phyloP scores from a whole-genome alignment of 1,284 basidiomycete species.

The Naganishia sp. region DNA sequence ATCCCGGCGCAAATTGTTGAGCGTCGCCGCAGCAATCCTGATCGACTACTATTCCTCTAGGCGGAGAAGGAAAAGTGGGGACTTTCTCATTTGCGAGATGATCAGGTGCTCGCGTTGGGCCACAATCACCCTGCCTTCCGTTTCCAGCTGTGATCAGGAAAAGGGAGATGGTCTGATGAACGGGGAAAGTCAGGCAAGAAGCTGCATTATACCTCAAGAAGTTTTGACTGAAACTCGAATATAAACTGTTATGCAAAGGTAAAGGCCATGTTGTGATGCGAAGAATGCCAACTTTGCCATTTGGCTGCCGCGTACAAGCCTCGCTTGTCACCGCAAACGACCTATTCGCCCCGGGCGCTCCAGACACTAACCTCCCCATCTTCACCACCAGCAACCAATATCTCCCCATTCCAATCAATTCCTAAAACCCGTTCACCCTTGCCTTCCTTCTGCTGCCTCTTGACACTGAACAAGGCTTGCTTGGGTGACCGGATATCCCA shows the following conservation, averaged over 20 bases:
- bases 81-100: constrained; percentile 1
- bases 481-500: constrained; percentile 75
- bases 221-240: not conserved
- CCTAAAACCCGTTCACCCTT: constrained; percentile 58
- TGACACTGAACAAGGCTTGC: constrained; percentile 62
- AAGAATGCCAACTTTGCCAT: not conserved
- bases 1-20: not conserved
- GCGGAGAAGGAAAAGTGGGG: constrained; percentile 16
- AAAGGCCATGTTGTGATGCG: not conserved
- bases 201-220: no score
- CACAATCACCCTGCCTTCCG: constrained; percentile 11
- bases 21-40: not conserved
- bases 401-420: constrained; percentile 73
- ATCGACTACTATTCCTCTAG: not conserved
- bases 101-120: constrained; percentile 11
- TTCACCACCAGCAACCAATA: constrained; percentile 78
- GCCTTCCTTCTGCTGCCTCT: constrained; percentile 43
- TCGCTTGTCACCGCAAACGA: not conserved
- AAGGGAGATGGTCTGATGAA: no score
- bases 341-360: constrained; percentile 58
- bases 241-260: not conserved
- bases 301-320: not conserved
- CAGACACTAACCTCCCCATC: constrained; percentile 75
- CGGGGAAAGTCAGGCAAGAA: no score
- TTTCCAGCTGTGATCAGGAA: not conserved